These are phyloP conservation scores for Ophiocytium majus DNA, from an alignment of 352 stramenopile species.

Conservation along the genomic window DNA sequence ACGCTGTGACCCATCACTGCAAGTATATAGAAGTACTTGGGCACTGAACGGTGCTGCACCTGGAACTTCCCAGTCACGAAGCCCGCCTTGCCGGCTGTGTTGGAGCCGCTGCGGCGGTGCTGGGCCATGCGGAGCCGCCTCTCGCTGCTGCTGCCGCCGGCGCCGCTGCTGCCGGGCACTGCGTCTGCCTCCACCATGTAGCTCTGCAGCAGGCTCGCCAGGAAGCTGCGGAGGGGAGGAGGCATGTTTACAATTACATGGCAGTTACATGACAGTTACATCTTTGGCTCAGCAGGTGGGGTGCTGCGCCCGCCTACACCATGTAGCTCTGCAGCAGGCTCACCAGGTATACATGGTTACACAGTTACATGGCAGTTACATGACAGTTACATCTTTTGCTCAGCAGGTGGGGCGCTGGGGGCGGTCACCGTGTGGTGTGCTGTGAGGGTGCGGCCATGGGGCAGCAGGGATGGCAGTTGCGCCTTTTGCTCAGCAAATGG, in stretches of 20 bases:
- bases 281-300: too few species aligned
- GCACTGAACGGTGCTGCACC: constrained; percentile 13
- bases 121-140: background rate
- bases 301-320: background rate
- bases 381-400: too few species aligned
- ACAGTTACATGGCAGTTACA: too few species aligned
- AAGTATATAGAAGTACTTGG: too few species aligned
- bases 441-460: too few species aligned
- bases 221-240: background rate
- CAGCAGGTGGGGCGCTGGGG: background rate
- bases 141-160: background rate
- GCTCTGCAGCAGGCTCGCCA: constrained; percentile 14
- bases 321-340: constrained; percentile 8
- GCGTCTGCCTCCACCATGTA: background rate
- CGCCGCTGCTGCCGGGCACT: background rate
- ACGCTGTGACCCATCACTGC: too few species aligned
- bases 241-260: too few species aligned
- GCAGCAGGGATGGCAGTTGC: too few species aligned
- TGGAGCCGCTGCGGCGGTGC: background rate
- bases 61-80: constrained; percentile 30
- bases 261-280: too few species aligned
- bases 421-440: background rate
- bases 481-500: too few species aligned
- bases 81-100: too few species aligned
- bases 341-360: background rate